Percentiles rank a stretch among this genome's conserved stretches.
Conservation (phyloP, 2,329 filamentous ascomycete genomes). For the Penicillium aurantiogriseum region DNA sequence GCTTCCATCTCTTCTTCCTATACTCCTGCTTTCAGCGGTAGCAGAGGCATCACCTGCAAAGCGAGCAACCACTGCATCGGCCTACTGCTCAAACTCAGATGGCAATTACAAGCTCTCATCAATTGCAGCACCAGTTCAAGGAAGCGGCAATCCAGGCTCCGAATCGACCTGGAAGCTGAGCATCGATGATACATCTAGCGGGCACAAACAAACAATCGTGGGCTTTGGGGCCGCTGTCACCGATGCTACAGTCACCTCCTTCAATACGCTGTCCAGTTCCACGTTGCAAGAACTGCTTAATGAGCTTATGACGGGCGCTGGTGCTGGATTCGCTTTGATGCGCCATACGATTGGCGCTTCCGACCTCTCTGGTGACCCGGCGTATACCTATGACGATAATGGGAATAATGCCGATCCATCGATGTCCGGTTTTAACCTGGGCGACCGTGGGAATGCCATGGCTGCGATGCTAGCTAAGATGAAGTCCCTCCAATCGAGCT, state of each 20-base stretch:
- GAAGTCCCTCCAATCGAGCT: constrained; percentile 34
- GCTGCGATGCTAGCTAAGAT: constrained; percentile 38
- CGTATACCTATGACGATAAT: constrained; percentile 43
- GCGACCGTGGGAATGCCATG: constrained; percentile 38
- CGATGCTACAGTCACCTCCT: constrained; percentile 38
- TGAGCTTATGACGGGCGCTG: constrained; percentile 34
- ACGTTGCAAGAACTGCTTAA: constrained; percentile 33
- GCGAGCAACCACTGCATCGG: constrained; percentile 21
- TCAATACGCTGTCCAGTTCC: constrained; percentile 32
- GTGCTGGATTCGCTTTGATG: constrained; percentile 41
- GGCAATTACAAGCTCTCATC: constrained; percentile 28
- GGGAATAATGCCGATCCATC: constrained; percentile 32
- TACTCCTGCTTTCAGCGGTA: background rate
- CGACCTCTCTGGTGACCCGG: constrained; percentile 34
- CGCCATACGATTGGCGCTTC: constrained; percentile 42
- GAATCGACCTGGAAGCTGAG: constrained; percentile 28
- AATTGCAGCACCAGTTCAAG: constrained; percentile 20
- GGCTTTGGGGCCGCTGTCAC: constrained; percentile 43
- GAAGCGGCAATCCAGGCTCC: constrained; percentile 19
- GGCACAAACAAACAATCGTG: constrained; percentile 29
- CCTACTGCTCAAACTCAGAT: constrained; percentile 28
- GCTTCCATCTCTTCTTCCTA: background rate
- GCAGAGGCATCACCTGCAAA: constrained; percentile 14
- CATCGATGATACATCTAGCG: constrained; percentile 27
- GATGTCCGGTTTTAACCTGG: constrained; percentile 33